A percentile compares a stretch with the other conserved stretches of the same genome.
These are phyloP conservation scores for Lachnellula suecica DNA, from an alignment of 2,329 filamentous ascomycete species.

Conservation along the genomic window DNA sequence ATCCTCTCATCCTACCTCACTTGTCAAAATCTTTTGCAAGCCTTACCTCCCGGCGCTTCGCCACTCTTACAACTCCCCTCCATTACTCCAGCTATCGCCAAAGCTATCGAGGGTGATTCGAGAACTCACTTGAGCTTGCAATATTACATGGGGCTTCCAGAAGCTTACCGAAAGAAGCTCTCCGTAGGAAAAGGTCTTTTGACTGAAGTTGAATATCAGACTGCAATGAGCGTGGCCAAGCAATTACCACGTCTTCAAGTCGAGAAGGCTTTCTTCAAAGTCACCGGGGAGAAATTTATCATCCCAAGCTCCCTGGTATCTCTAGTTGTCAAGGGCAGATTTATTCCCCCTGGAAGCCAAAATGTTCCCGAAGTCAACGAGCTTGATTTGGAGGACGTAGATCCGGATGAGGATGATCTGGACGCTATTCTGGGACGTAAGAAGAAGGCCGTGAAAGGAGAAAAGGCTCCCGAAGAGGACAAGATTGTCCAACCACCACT, in stretches of 20 bases:
- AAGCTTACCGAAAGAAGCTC: constrained; percentile 69
- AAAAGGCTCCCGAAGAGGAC: constrained; percentile 58
- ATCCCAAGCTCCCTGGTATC: constrained; percentile 91
- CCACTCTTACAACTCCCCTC: constrained; percentile 90
- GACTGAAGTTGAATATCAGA: constrained; percentile 72
- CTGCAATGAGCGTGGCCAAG: constrained; percentile 72
- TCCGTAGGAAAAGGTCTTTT: constrained; percentile 71
- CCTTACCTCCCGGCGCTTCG: constrained; percentile 77
- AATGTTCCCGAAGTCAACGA: constrained; percentile 74
- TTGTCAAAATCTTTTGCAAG: constrained; percentile 87
- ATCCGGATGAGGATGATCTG: constrained; percentile 89
- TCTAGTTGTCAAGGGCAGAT: constrained; percentile 90
- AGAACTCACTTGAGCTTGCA: constrained; percentile 78
- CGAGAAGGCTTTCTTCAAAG: constrained; percentile 97
- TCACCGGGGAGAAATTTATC: constrained; percentile 88
- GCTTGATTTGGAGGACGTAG: constrained; percentile 82
- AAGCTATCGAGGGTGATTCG: constrained; percentile 71
- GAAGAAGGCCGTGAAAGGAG: constrained; percentile 64
- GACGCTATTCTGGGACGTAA: constrained; percentile 78
- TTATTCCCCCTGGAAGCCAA: constrained; percentile 81
- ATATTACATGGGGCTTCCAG: constrained; percentile 82
- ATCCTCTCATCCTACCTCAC: constrained; percentile 80
- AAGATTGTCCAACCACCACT: constrained; percentile 75
- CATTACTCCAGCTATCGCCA: constrained; percentile 68
- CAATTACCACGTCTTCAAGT: constrained; percentile 84